phyloP scores from a whole-genome alignment of 768 basidiomycete genomes.

The Mycena rosella region DNA sequence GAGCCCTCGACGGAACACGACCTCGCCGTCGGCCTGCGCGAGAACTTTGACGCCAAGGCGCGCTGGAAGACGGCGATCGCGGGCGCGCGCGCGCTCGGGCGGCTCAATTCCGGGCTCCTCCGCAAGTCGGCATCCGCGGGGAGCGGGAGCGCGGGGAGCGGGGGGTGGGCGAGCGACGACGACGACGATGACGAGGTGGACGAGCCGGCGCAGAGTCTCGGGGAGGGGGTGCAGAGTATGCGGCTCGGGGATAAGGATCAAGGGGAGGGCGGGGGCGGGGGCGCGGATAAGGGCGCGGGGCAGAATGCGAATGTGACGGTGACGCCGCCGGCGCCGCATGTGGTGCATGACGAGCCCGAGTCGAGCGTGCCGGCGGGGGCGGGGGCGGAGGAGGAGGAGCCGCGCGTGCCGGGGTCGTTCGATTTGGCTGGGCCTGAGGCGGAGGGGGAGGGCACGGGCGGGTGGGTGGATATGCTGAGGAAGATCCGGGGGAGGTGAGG shows the following conservation, averaged over 20 bases:
- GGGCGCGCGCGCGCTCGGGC: slow-evolving; percentile 57
- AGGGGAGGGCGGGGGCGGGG: slow-evolving; percentile 37
- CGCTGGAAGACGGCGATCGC: slow-evolving; percentile 81
- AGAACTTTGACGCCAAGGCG: slow-evolving; percentile 84
- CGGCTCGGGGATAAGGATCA: no score
- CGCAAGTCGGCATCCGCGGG: slow-evolving; percentile 41
- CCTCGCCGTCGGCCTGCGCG: slow-evolving; percentile 76
- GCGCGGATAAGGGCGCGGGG: slow-evolving; percentile 48
- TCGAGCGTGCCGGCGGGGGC: slow-evolving; percentile 33
- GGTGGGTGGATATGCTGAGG: slow-evolving; percentile 49
- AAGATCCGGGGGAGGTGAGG: slow-evolving; percentile 33
- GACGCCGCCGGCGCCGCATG: slow-evolving; percentile 33
- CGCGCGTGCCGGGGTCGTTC: slow-evolving; percentile 68
- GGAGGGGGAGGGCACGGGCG: slow-evolving; percentile 9
- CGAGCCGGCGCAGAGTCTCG: slow-evolving; percentile 35
- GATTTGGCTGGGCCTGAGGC: slow-evolving; percentile 41
- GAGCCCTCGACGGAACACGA: slow-evolving; percentile 79
- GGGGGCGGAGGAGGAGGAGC: slow-evolving; percentile 45
- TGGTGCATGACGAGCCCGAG: slow-evolving; percentile 38
- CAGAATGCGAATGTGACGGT: slow-evolving; percentile 59
- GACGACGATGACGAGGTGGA: slow-evolving; percentile 54
- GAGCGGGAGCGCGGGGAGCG: slow-evolving; percentile 31
- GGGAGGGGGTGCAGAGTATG: no score
- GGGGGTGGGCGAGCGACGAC: slow-evolving; percentile 46
- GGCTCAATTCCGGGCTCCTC: slow-evolving; percentile 49